Percentiles rank a stretch among this genome's conserved stretches.
These are phyloP conservation scores for Spergularia bocconei DNA, from an alignment of 148 eudicot genomes.

Conservation along the genomic window DNA sequence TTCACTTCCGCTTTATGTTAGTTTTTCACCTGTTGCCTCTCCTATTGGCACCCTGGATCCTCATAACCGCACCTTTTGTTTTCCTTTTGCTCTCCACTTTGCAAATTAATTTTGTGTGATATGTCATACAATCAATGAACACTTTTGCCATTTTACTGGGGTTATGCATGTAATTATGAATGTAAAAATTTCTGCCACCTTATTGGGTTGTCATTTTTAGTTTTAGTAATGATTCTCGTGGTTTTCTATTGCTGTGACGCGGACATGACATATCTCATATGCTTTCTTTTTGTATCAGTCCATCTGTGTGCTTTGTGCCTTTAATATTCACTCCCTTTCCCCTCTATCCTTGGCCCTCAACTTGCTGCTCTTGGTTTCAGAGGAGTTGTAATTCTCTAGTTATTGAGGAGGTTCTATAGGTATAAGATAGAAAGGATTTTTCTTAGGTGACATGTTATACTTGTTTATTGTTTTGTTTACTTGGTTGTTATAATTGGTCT, in stretches of 20 bases:
- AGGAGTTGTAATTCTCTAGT: neutral
- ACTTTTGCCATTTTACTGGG: too few relatives aligned
- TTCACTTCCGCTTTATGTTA: neutral
- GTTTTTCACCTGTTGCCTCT: neutral
- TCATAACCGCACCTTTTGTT: neutral
- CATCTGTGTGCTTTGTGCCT: neutral
- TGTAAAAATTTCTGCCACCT: too few relatives aligned
- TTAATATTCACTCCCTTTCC: neutral
- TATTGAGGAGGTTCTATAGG: neutral
- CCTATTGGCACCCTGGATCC: neutral
- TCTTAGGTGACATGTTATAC: neutral
- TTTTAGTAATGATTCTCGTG: neutral
- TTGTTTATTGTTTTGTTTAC: neutral
- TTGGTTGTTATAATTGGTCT: neutral
- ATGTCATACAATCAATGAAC: too few relatives aligned
- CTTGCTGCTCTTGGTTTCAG: neutral
- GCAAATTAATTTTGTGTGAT: too few relatives aligned
- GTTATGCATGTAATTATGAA: too few relatives aligned
- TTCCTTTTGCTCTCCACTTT: neutral
- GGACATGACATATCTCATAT: slow-evolving; percentile 1
- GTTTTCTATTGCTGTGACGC: slow-evolving; percentile 4
- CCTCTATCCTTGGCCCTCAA: neutral
- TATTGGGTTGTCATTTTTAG: too few relatives aligned
- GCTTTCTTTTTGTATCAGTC: neutral
- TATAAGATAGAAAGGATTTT: neutral